These are phyloP conservation scores for Fusarium sp. DNA, from an alignment of 2,329 filamentous ascomycete species.

Conservation along the genomic window DNA sequence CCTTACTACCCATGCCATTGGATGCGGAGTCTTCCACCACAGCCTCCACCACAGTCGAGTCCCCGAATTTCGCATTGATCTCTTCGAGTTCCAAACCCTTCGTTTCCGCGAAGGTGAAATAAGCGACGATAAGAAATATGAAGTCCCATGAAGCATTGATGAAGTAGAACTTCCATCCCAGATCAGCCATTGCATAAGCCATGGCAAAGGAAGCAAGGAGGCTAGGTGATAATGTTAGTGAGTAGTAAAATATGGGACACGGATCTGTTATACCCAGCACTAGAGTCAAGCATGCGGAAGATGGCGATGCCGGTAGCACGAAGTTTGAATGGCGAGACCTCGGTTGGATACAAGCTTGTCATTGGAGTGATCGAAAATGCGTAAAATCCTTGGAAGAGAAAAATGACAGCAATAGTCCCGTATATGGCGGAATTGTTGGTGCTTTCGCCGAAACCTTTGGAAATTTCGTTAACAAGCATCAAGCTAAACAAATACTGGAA, in stretches of 20 bases:
- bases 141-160: not conserved
- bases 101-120: not conserved
- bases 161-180: constrained; percentile 2
- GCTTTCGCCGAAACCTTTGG: not conserved
- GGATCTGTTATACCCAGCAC: not conserved
- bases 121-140: not conserved
- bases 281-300: not conserved
- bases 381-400: not conserved
- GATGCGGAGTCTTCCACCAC: not conserved
- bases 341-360: not conserved
- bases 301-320: constrained; percentile 1
- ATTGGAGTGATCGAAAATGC: not conserved
- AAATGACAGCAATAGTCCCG: not conserved
- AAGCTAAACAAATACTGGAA: accelerated
- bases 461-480: not conserved
- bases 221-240: not conserved
- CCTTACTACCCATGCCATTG: not conserved
- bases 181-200: constrained; percentile 1
- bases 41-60: not conserved
- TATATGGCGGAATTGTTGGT: not conserved
- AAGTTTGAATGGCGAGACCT: not conserved
- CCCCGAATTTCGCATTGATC: not conserved
- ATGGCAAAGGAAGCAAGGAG: not conserved
- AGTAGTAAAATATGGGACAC: too few relatives aligned
- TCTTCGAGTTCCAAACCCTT: not conserved